Percentiles rank a stretch among this genome's conserved stretches.
These are phyloP conservation scores for Acanthamoeba healyi DNA, from an alignment of 208 protist genomes.

Conservation along the genomic window DNA sequence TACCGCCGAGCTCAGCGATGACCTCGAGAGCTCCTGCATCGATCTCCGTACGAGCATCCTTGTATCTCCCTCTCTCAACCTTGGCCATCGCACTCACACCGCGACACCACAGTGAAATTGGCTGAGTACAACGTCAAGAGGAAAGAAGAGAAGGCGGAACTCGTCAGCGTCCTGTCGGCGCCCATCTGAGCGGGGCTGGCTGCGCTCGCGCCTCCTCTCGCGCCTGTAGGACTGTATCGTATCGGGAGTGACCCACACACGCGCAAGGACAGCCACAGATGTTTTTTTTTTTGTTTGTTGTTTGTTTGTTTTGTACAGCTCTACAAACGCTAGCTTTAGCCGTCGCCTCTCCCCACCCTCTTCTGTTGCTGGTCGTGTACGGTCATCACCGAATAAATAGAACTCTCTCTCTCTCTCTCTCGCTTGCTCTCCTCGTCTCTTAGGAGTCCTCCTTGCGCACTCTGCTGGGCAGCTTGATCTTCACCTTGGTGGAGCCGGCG, in stretches of 20 bases:
- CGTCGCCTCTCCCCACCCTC: neutral
- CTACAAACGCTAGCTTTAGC: constrained; percentile 5
- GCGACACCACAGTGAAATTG: constrained; percentile 37
- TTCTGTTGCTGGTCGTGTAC: neutral
- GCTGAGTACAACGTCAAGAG: constrained; percentile 52
- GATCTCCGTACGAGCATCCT: neutral
- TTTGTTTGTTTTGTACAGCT: constrained; percentile 34
- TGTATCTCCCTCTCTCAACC: too few species aligned
- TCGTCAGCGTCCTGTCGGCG: neutral
- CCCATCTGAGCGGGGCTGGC: neutral
- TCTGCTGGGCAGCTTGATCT: constrained; percentile 30
- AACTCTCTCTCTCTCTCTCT: neutral
- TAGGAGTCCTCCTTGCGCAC: constrained; percentile 21
- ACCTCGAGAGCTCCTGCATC: constrained; percentile 20
- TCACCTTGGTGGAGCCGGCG: constrained; percentile 24
- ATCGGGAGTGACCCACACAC: too few species aligned
- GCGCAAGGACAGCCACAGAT: too few species aligned
- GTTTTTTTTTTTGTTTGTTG: neutral
- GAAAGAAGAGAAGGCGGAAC: constrained; percentile 50
- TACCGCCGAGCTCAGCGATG: neutral
- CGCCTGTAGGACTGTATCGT: too few species aligned
- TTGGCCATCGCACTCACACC: too few species aligned
- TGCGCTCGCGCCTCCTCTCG: neutral
- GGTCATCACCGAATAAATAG: neutral
- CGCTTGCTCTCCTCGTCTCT: neutral